These are phyloP conservation scores for Mucor circinelloides DNA, from an alignment of 371 early-diverging fungal genomes.

Conservation along the genomic window DNA sequence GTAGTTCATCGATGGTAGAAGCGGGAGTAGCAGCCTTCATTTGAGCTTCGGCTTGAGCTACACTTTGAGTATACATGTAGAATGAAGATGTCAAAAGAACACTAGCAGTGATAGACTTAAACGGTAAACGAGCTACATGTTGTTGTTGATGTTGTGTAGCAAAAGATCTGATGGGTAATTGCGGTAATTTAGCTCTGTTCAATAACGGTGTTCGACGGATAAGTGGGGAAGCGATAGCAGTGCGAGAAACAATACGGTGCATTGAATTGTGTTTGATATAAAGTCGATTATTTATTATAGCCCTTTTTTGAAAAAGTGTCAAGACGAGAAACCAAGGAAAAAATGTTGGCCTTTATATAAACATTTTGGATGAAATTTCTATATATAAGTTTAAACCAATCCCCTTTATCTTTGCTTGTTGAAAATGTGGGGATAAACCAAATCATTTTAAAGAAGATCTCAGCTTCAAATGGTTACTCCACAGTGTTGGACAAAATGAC, in stretches of 20 bases:
- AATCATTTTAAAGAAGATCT: constrained; percentile 2
- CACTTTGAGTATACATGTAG: constrained; percentile 14
- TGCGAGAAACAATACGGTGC: constrained; percentile 25
- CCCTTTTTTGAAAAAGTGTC: too few species aligned
- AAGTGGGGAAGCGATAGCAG: constrained; percentile 6
- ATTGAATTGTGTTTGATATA: constrained; percentile 3
- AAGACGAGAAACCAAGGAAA: neutral
- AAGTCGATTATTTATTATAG: neutral
- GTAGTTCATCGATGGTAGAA: constrained; percentile 26
- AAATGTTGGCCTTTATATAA: constrained; percentile 2
- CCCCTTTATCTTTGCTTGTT: neutral
- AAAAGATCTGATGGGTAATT: constrained; percentile 6
- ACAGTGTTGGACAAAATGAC: constrained; percentile 10
- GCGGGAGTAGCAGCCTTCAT: constrained; percentile 4
- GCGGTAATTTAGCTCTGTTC: neutral
- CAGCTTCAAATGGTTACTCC: neutral
- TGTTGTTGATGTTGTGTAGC: neutral
- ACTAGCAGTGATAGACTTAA: constrained; percentile 33
- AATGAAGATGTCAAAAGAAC: constrained; percentile 18
- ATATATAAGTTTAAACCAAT: neutral
- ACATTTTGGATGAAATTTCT: neutral
- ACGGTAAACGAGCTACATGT: constrained; percentile 16
- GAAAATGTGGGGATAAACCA: constrained; percentile 11
- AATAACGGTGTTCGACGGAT: constrained; percentile 6
- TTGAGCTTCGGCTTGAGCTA: constrained; percentile 20